phyloP scores from a whole-genome alignment of 176 grass and related monocot genomes.

The Poa annua region DNA sequence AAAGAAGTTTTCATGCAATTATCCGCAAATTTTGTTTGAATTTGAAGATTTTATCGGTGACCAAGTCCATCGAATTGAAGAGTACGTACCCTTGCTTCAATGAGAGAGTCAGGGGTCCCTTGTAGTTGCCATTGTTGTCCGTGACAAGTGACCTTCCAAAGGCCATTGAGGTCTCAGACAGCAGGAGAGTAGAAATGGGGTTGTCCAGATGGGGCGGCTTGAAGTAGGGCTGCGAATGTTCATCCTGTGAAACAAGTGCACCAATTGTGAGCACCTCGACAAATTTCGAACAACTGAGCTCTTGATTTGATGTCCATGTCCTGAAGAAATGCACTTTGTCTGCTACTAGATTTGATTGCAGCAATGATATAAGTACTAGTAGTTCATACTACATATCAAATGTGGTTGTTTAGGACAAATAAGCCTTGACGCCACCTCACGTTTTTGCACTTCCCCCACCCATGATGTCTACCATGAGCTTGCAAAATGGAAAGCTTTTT shows the following conservation, averaged over 20 bases:
- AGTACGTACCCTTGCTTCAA: slow-evolving; percentile 95
- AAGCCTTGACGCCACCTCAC: background rate
- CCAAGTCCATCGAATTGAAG: background rate
- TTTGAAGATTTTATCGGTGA: background rate
- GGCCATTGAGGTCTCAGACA: slow-evolving; percentile 84
- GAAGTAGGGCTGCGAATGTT: slow-evolving; percentile 94
- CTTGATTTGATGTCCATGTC: background rate
- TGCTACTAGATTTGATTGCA: background rate
- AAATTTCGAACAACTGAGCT: background rate
- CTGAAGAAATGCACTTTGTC: background rate
- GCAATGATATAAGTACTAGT: background rate
- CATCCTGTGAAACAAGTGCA: slow-evolving; percentile 67
- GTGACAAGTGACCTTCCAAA: slow-evolving; percentile 90
- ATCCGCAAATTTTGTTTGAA: background rate
- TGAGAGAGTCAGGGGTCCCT: slow-evolving; percentile 78
- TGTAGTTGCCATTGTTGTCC: slow-evolving; percentile 96
- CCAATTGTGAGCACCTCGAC: background rate
- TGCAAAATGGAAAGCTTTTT: background rate
- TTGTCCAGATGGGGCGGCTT: slow-evolving; percentile 98
- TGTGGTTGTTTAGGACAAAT: background rate
- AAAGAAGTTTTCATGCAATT: background rate
- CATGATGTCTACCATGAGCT: background rate
- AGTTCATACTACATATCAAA: background rate
- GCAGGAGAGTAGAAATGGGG: slow-evolving; percentile 90
- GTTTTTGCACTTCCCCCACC: background rate